Evolutionary conservation across 345 rosid genomes (phyloP).

Genomic region (Sonneratia caseolaris): DNA sequence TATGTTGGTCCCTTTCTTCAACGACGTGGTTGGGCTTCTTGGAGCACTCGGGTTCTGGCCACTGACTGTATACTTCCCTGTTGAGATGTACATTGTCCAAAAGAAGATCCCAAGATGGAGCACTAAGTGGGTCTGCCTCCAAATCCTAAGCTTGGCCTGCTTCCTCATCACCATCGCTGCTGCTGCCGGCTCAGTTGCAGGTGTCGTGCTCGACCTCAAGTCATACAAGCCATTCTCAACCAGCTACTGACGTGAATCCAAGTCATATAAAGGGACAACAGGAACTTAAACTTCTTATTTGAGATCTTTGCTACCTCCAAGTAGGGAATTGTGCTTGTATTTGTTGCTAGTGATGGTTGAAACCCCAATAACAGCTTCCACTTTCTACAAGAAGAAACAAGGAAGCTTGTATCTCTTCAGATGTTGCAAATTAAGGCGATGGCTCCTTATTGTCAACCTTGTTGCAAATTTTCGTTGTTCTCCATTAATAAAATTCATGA

Average conservation of each 20-base stretch:
- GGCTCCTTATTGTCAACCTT: too few species aligned
- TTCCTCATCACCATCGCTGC: constrained; percentile 60
- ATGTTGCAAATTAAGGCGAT: too few species aligned
- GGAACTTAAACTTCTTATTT: too few species aligned
- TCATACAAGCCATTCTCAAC: constrained; percentile 56
- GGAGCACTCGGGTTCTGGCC: constrained; percentile 96
- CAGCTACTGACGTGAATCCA: constrained; percentile 18
- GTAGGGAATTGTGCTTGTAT: too few species aligned
- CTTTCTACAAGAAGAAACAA: too few species aligned
- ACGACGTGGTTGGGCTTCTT: constrained; percentile 65
- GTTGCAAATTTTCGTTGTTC: too few species aligned
- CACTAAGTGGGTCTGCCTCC: constrained; percentile 61
- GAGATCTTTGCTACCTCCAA: too few species aligned
- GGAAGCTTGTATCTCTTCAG: too few species aligned
- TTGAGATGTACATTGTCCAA: constrained; percentile 73
- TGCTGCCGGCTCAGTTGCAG: constrained; percentile 71
- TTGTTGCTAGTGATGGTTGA: too few species aligned
- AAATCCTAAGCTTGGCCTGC: constrained; percentile 61
- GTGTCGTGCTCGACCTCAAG: constrained; percentile 50
- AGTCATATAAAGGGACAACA: too few species aligned
- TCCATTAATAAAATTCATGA: too few species aligned
- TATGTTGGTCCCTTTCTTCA: constrained; percentile 84
- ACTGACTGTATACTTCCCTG: constrained; percentile 70
- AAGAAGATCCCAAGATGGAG: constrained; percentile 67
- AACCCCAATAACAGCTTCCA: too few species aligned